Evolutionary conservation across 345 rosid genomes (phyloP).

Genomic region (Rubroshorea leprosula): DNA sequence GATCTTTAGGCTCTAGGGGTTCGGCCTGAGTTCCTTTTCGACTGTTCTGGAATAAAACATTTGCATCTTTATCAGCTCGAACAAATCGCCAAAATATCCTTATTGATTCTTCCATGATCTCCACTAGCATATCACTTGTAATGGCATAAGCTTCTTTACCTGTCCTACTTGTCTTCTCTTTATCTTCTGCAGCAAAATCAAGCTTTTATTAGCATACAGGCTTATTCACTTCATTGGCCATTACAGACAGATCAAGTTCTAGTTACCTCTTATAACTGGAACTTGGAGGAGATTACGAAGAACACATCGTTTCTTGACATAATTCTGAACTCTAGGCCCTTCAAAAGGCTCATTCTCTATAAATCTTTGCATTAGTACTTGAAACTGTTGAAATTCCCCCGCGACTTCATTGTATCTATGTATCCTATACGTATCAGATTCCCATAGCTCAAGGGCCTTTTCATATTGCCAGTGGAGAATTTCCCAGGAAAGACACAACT

Average conservation of each 20-base stretch:
- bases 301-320: slow-evolving; percentile 60
- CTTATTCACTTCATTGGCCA: neutral
- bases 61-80: slow-evolving; percentile 66
- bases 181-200: slow-evolving; percentile 33
- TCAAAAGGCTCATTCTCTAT: slow-evolving; percentile 78
- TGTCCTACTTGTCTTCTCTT: slow-evolving; percentile 35
- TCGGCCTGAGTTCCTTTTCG: slow-evolving; percentile 47
- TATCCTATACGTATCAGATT: slow-evolving; percentile 52
- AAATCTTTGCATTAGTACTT: slow-evolving; percentile 80
- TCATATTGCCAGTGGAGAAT: slow-evolving; percentile 92
- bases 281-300: slow-evolving; percentile 84
- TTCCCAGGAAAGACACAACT: slow-evolving; percentile 96
- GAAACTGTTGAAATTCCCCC: slow-evolving; percentile 85
- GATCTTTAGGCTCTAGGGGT: slow-evolving; percentile 47
- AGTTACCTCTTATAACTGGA: slow-evolving; percentile 86
- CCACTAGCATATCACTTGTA: slow-evolving; percentile 60
- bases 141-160: slow-evolving; percentile 31
- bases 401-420: slow-evolving; percentile 78
- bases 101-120: slow-evolving; percentile 87
- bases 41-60: slow-evolving; percentile 26
- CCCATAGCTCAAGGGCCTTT: slow-evolving; percentile 65
- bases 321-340: slow-evolving; percentile 73
- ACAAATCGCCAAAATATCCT: slow-evolving; percentile 80
- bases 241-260: neutral
- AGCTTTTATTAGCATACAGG: neutral